Evolutionary conservation across 345 rosid species (phyloP).

Genomic region (Geranium brycei): DNA sequence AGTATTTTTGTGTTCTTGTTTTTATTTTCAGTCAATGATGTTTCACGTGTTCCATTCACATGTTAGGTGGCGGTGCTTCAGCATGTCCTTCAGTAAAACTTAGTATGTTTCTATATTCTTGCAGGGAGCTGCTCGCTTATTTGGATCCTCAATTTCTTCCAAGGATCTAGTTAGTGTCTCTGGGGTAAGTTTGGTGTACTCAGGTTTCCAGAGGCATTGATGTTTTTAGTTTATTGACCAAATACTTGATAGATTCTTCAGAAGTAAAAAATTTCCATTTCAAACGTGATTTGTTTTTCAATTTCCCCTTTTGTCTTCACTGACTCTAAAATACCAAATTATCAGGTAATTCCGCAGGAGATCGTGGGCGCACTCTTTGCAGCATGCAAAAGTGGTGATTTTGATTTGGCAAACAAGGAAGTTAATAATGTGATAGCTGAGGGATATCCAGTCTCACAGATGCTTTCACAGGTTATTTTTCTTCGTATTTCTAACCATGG

Average conservation of each 20-base stretch:
- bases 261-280: no score
- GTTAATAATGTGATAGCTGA: constrained; percentile 68
- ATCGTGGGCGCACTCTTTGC: constrained; percentile 43
- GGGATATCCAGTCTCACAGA: constrained; percentile 84
- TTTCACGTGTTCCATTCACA: no score
- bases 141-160: constrained; percentile 79
- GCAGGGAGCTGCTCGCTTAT: constrained; percentile 92
- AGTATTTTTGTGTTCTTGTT: no score
- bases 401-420: constrained; percentile 80
- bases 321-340: neutral
- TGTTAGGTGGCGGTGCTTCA: no score
- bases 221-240: neutral
- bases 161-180: constrained; percentile 65
- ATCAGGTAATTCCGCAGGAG: constrained; percentile 63
- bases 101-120: constrained; percentile 16
- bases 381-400: constrained; percentile 75
- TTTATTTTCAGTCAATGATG: no score
- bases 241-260: neutral
- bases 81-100: neutral
- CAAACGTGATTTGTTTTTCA: no score
- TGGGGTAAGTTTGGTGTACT: constrained; percentile 46
- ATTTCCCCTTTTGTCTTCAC: neutral
- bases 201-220: neutral
- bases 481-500: constrained; percentile 2
- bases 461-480: constrained; percentile 57